phyloP scores from a whole-genome alignment of 2,329 filamentous ascomycete species.

The Xylariomycetidae sp. region DNA sequence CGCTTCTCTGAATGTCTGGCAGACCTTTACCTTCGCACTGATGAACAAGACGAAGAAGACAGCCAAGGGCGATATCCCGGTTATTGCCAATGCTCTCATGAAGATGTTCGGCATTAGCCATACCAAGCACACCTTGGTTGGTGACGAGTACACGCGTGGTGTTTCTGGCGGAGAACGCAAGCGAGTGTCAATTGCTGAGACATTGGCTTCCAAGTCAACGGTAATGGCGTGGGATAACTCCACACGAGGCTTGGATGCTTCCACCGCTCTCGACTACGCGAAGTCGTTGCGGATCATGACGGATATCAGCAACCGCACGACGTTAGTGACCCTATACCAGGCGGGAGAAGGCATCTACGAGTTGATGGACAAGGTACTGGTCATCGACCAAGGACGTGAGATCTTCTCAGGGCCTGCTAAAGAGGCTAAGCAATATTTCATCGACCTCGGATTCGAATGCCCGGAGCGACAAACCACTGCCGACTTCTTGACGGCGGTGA shows the following conservation, averaged over 20 bases:
- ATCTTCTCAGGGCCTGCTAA: constrained; percentile 57
- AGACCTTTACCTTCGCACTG: constrained; percentile 69
- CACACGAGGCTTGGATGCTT: constrained; percentile 73
- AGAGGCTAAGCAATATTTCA: constrained; percentile 60
- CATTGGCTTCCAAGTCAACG: constrained; percentile 64
- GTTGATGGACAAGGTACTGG: constrained; percentile 70
- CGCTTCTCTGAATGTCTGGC: constrained; percentile 67
- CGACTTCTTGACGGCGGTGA: constrained; percentile 72
- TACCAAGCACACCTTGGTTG: constrained; percentile 67
- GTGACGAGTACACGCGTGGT: constrained; percentile 65
- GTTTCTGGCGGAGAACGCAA: constrained; percentile 78
- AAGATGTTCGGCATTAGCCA: constrained; percentile 76
- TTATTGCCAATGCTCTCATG: constrained; percentile 64
- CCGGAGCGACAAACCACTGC: constrained; percentile 59
- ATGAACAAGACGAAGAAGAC: constrained; percentile 69
- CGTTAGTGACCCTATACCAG: constrained; percentile 37
- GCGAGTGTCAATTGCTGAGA: constrained; percentile 73
- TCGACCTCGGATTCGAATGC: constrained; percentile 59
- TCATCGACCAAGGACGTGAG: constrained; percentile 64
- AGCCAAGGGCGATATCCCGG: constrained; percentile 55
- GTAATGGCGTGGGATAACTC: constrained; percentile 78
- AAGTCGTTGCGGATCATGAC: constrained; percentile 67
- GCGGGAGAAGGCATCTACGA: constrained; percentile 38
- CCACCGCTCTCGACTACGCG: constrained; percentile 72
- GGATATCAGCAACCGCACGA: constrained; percentile 60